Percentiles rank a stretch among this genome's conserved stretches.
These are phyloP conservation scores for Rubia balearica DNA, from an alignment of 305 asterid species.

Conservation along the genomic window DNA sequence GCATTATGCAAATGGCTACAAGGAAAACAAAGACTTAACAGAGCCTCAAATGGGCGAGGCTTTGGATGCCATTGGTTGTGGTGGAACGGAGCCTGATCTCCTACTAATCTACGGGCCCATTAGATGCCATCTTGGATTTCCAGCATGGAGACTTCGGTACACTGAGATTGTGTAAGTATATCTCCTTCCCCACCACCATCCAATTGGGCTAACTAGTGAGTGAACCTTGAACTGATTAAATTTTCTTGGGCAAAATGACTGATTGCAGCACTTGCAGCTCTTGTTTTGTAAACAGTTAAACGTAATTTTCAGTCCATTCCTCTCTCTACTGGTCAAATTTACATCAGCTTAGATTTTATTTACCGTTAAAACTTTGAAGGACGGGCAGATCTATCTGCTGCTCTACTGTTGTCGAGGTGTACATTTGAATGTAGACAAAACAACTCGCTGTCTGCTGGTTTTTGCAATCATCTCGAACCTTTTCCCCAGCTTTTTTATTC, in stretches of 20 bases:
- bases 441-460: not conserved
- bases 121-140: slow-evolving; percentile 94
- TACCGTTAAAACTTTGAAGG: not conserved
- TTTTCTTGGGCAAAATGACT: not conserved
- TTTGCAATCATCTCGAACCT: not conserved
- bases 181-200: not conserved
- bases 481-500: not conserved
- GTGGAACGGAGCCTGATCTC: slow-evolving; percentile 68
- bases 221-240: not conserved
- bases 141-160: slow-evolving; percentile 96
- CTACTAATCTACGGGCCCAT: slow-evolving; percentile 81
- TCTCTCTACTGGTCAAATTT: not conserved
- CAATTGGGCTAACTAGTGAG: not conserved
- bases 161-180: slow-evolving; percentile 80
- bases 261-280: not conserved
- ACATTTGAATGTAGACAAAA: not conserved
- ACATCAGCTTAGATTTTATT: not conserved
- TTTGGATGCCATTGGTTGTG: slow-evolving; percentile 58
- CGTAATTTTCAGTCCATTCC: not conserved
- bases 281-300: not conserved
- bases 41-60: slow-evolving; percentile 73
- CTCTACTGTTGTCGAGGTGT: not conserved
- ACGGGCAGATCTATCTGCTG: not conserved
- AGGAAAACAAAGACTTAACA: slow-evolving; percentile 44
- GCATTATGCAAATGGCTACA: slow-evolving; percentile 31